These are phyloP conservation scores for Zymoseptoria crescenta DNA, from an alignment of 2,329 filamentous ascomycete species.

Conservation along the genomic window DNA sequence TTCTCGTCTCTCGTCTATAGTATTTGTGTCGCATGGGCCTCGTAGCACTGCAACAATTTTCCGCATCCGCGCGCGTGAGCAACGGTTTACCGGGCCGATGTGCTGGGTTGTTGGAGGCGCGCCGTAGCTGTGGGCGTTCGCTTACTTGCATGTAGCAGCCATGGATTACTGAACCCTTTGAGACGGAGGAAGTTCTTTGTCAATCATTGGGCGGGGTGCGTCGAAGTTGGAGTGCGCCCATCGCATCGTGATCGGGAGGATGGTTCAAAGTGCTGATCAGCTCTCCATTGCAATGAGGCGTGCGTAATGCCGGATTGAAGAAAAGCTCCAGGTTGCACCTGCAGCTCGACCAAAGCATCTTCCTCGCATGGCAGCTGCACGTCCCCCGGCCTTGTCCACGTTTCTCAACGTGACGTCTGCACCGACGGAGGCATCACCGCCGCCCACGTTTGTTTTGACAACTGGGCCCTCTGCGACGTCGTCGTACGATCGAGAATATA, in stretches of 20 bases:
- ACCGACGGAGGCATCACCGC: not conserved
- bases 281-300: too few species aligned
- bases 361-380: not conserved
- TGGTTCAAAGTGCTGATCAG: not conserved
- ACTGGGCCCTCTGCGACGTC: too few species aligned
- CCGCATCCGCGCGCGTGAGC: not conserved
- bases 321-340: not conserved
- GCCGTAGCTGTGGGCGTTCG: not conserved
- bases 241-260: not conserved
- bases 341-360: not conserved
- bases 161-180: not conserved
- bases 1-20: not conserved
- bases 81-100: not conserved
- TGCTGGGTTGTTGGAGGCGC: not conserved
- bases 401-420: not conserved
- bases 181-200: not conserved
- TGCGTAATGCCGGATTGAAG: too few species aligned
- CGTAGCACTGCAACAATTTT: not conserved
- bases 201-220: not conserved
- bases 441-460: not conserved
- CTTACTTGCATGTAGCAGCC: not conserved
- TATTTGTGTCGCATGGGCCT: not conserved
- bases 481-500: not conserved
- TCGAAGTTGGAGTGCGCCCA: not conserved
- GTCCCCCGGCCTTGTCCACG: not conserved